Evolutionary conservation across 1,284 basidiomycete genomes (phyloP).

Genomic region (Mycena sp.): DNA sequence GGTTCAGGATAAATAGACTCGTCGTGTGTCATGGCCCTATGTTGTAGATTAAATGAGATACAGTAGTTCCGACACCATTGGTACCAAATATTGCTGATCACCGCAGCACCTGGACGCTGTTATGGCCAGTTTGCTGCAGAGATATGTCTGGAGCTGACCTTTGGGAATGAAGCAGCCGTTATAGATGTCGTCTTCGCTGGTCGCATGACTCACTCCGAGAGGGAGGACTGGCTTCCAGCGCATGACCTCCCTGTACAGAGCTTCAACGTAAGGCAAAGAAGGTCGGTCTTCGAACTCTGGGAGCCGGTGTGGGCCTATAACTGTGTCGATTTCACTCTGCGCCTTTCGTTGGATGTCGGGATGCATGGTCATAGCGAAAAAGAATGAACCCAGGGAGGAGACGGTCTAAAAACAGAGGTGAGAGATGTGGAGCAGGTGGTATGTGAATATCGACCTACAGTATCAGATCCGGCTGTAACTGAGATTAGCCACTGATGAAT

Average conservation of each 20-base stretch:
- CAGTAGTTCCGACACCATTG: background rate
- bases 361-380: slow-evolving; percentile 22
- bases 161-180: slow-evolving; percentile 31
- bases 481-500: background rate
- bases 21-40: slow-evolving; percentile 39
- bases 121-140: background rate
- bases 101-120: background rate
- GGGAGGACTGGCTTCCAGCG: slow-evolving; percentile 25
- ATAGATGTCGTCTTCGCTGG: slow-evolving; percentile 24
- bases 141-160: slow-evolving; percentile 13
- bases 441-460: background rate
- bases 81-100: slow-evolving; percentile 11
- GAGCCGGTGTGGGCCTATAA: slow-evolving; percentile 19
- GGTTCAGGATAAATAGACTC: slow-evolving; percentile 39
- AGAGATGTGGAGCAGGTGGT: no score
- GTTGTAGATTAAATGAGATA: background rate
- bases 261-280: slow-evolving; percentile 21
- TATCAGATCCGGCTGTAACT: slow-evolving; percentile 2
- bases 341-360: slow-evolving; percentile 19
- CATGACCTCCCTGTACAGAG: slow-evolving; percentile 22
- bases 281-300: slow-evolving; percentile 20
- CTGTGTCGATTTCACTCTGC: slow-evolving; percentile 23
- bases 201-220: slow-evolving; percentile 4
- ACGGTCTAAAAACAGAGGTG: slow-evolving; percentile 2
- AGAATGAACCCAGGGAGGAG: slow-evolving; percentile 8